phyloP scores from a whole-genome alignment of 2,329 filamentous ascomycete species.

The Hypoxylon sp. region DNA sequence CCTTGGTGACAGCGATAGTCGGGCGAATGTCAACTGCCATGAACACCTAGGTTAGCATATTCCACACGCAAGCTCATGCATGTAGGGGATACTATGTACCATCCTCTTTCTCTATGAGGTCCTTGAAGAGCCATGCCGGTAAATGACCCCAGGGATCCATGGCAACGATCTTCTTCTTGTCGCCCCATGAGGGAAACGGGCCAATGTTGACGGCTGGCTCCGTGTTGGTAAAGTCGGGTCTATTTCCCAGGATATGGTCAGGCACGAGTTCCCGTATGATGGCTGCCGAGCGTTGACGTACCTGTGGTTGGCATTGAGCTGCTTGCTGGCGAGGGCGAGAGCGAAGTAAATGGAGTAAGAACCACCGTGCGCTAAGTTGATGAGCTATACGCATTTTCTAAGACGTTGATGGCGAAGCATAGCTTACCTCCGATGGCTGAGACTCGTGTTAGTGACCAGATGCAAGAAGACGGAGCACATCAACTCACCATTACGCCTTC shows the following conservation, averaged over 20 bases:
- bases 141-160: slow-evolving; percentile 97
- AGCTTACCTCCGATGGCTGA: slow-evolving; percentile 65
- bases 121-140: slow-evolving; percentile 81
- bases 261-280: neutral
- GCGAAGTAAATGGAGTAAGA: slow-evolving; percentile 97
- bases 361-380: slow-evolving; percentile 67
- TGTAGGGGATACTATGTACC: slow-evolving; percentile 49
- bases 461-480: neutral
- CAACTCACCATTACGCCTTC: slow-evolving; percentile 77
- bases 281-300: slow-evolving; percentile 41
- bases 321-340: slow-evolving; percentile 88
- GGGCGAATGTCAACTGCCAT: slow-evolving; percentile 78
- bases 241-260: slow-evolving; percentile 38
- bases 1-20: slow-evolving; percentile 89
- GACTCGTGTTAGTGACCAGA: slow-evolving; percentile 31
- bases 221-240: slow-evolving; percentile 77
- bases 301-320: slow-evolving; percentile 83
- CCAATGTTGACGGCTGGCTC: slow-evolving; percentile 91
- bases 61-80: neutral
- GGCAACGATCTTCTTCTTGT: slow-evolving; percentile 92
- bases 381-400: slow-evolving; percentile 16
- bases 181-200: slow-evolving; percentile 87
- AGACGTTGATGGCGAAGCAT: neutral
- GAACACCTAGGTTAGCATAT: slow-evolving; percentile 16
- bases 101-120: slow-evolving; percentile 78